phyloP scores from a whole-genome alignment of 1,284 basidiomycete species.

The Austroboletus olivaceoglutinosus region DNA sequence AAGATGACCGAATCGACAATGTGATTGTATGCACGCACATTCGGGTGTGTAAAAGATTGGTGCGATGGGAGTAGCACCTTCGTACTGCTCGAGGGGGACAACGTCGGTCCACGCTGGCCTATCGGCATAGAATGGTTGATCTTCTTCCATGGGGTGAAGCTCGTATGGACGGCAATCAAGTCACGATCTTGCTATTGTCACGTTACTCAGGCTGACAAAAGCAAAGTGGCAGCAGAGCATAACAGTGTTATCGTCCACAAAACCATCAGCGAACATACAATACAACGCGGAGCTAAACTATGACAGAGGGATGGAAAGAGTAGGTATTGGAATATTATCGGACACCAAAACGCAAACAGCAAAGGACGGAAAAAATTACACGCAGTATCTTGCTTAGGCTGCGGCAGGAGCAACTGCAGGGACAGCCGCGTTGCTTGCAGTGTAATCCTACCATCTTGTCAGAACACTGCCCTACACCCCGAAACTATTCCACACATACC shows the following conservation, averaged over 20 bases:
- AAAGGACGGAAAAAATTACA: slow-evolving; percentile 13
- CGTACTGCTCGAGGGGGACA: slow-evolving; percentile 77
- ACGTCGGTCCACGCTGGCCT: slow-evolving; percentile 80
- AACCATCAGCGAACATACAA: slow-evolving; percentile 11
- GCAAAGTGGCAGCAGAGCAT: background rate
- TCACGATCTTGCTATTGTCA: background rate
- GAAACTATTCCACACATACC: slow-evolving; percentile 43
- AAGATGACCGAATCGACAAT: slow-evolving; percentile 5
- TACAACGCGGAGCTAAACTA: slow-evolving; percentile 29
- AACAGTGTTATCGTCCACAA: background rate
- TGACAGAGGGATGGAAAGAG: slow-evolving; percentile 6
- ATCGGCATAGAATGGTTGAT: slow-evolving; percentile 49
- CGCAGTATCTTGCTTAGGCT: slow-evolving; percentile 20
- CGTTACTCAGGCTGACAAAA: background rate
- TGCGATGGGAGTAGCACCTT: slow-evolving; percentile 73
- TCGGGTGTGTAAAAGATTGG: slow-evolving; percentile 86
- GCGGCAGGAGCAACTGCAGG: slow-evolving; percentile 40
- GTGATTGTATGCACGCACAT: slow-evolving; percentile 56
- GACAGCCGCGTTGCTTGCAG: slow-evolving; percentile 48
- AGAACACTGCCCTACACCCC: background rate
- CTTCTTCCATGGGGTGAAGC: slow-evolving; percentile 17
- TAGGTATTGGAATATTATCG: slow-evolving; percentile 28
- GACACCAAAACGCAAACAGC: slow-evolving; percentile 9
- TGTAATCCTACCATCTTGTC: slow-evolving; percentile 56
- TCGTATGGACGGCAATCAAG: background rate